Evolutionary conservation across 176 grass and related monocot genomes (phyloP).

Genomic region (Aegilops longissima): DNA sequence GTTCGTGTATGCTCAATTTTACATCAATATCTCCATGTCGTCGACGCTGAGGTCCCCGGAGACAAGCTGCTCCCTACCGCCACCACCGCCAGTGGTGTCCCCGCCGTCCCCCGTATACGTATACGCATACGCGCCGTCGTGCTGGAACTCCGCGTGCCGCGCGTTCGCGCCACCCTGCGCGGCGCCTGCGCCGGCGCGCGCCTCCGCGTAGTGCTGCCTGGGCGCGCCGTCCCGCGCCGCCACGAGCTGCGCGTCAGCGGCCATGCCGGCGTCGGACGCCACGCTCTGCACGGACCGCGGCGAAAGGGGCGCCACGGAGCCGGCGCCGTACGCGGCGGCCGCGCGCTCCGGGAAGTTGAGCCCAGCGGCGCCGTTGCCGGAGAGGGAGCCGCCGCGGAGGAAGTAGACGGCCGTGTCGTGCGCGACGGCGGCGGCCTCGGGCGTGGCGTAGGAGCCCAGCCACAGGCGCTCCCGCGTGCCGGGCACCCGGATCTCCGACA

Average conservation of each 20-base stretch:
- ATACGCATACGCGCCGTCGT: background rate
- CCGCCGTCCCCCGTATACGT: background rate
- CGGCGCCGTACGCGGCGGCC: conserved; percentile 1
- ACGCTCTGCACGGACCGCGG: conserved; percentile 72
- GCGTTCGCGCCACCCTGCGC: background rate
- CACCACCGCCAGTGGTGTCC: background rate
- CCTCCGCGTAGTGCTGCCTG: background rate
- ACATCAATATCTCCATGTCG: conserved; percentile 54
- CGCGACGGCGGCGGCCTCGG: conserved; percentile 61
- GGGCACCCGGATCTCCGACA: conserved; percentile 89
- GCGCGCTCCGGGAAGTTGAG: conserved; percentile 77
- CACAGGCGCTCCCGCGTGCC: conserved; percentile 68
- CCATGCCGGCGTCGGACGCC: conserved; percentile 81
- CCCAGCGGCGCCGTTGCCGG: background rate
- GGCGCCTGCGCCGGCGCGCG: background rate
- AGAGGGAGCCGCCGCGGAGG: conserved; percentile 40
- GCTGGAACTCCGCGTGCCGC: background rate
- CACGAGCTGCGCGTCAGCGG: conserved; percentile 57
- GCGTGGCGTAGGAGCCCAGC: conserved; percentile 65
- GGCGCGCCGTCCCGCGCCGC: conserved; percentile 21
- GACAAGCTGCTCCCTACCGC: background rate
- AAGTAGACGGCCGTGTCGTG: conserved; percentile 89
- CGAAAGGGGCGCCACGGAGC: conserved; percentile 23
- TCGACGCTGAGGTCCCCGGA: conserved; percentile 37
- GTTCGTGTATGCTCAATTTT: background rate